Percentiles rank a stretch among this genome's conserved stretches.
These are phyloP conservation scores for Boletus rufocinnamomeus DNA, from an alignment of 768 basidiomycete species.

Conservation along the genomic window DNA sequence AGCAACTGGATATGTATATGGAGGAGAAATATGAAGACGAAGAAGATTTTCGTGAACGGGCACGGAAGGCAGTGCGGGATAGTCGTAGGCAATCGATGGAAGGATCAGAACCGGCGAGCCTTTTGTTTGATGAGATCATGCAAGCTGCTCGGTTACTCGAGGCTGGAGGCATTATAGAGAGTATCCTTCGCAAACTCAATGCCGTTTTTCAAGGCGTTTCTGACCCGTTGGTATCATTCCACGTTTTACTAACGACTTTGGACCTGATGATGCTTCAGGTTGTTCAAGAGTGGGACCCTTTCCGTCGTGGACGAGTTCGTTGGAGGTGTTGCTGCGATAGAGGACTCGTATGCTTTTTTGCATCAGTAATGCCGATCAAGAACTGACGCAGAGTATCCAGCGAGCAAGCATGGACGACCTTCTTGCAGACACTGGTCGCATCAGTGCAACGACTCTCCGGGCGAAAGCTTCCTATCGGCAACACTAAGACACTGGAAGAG, in stretches of 20 bases:
- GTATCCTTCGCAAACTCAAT: slow-evolving; percentile 57
- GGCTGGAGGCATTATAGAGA: slow-evolving; percentile 44
- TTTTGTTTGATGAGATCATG: slow-evolving; percentile 61
- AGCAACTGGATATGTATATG: slow-evolving; percentile 76
- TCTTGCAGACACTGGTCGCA: slow-evolving; percentile 58
- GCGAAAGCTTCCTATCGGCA: slow-evolving; percentile 55
- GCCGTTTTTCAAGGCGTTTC: slow-evolving; percentile 58
- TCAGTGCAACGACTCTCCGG: slow-evolving; percentile 71
- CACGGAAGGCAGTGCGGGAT: slow-evolving; percentile 39
- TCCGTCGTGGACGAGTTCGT: slow-evolving; percentile 65
- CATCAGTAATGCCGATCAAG: slow-evolving; percentile 1
- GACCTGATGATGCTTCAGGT: slow-evolving; percentile 40
- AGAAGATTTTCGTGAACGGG: slow-evolving; percentile 74
- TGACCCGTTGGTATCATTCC: slow-evolving; percentile 51
- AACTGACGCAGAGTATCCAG: slow-evolving; percentile 40
- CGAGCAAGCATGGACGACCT: slow-evolving; percentile 62
- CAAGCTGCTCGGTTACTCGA: slow-evolving; percentile 51
- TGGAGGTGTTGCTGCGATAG: slow-evolving; percentile 56
- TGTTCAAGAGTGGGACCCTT: slow-evolving; percentile 60
- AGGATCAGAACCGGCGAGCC: slow-evolving; percentile 53
- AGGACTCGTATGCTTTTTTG: slow-evolving; percentile 56
- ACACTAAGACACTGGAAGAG: slow-evolving; percentile 47
- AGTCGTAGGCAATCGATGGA: slow-evolving; percentile 22
- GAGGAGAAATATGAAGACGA: slow-evolving; percentile 93
- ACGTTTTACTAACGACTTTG: not conserved